Conservation (phyloP, 805 yeast genomes). For the Suhomyces emberorum region DNA sequence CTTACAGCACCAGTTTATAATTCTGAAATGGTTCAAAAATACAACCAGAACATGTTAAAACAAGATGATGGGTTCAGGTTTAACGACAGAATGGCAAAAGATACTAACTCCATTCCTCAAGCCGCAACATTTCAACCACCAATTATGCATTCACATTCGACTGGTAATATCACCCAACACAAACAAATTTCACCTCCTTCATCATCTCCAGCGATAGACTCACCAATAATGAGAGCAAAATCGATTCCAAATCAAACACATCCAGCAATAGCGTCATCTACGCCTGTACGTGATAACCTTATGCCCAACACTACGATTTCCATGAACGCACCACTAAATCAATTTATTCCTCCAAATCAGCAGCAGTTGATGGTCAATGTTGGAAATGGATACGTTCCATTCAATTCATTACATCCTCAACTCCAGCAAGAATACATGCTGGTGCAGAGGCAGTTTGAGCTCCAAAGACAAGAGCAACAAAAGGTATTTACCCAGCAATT, state of each 20-base stretch:
- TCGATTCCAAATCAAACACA: constrained; percentile 1
- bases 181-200: not conserved
- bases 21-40: constrained; percentile 23
- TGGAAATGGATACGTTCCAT: constrained; percentile 19
- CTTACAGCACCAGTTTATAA: constrained; percentile 35
- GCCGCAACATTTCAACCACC: constrained; percentile 4
- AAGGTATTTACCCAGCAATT: constrained; percentile 2
- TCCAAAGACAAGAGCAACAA: constrained; percentile 13
- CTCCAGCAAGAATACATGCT: constrained; percentile 17
- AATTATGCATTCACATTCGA: constrained; percentile 13
- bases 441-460: constrained; percentile 17
- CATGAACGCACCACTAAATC: constrained; percentile 1
- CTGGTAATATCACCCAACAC: constrained; percentile 14
- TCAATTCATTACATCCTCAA: constrained; percentile 14
- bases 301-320: not conserved
- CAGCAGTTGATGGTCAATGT: constrained; percentile 19
- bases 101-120: not conserved
- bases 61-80: constrained; percentile 6
- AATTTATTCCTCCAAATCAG: constrained; percentile 3
- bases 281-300: constrained; percentile 2
- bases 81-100: not conserved
- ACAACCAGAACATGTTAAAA: constrained; percentile 12
- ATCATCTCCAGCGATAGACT: not conserved
- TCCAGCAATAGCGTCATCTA: constrained; percentile 1
- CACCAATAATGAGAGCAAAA: constrained; percentile 1